Conservation (phyloP, 2,329 filamentous ascomycete species). For the Alternaria sp. region DNA sequence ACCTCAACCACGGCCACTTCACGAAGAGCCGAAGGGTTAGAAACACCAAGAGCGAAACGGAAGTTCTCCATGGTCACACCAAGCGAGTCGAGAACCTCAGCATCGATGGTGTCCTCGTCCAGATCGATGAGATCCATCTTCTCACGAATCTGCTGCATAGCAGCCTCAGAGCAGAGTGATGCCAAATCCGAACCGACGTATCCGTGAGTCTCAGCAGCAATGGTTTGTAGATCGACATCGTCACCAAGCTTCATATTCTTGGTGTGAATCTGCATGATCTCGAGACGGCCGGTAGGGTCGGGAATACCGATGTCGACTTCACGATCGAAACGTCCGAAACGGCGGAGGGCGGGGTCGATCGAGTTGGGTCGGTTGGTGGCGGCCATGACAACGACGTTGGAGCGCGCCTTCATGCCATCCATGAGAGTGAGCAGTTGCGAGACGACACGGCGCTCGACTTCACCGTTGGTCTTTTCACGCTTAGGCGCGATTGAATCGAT, state of each 20-base stretch:
- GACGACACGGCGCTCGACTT: constrained; percentile 97
- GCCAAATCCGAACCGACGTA: constrained; percentile 99
- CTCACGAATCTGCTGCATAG: constrained; percentile 99
- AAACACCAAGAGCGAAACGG: constrained; percentile 96
- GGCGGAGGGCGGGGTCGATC: constrained; percentile 95
- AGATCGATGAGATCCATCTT: constrained; percentile 99
- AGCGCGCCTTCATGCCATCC: constrained; percentile 99
- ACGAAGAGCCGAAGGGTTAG: constrained; percentile 97
- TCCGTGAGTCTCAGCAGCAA: constrained; percentile 97
- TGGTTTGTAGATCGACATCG: constrained; percentile 95
- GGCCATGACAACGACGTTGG: constrained; percentile 98
- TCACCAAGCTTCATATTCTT: constrained; percentile 99
- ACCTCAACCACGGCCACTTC: constrained; percentile 99
- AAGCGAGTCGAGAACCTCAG: constrained; percentile 96
- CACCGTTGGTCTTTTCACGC: constrained; percentile 99
- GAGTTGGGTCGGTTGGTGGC: constrained; percentile 99
- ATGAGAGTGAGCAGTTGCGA: constrained; percentile 97
- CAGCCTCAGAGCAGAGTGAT: constrained; percentile 97
- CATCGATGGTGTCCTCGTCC: constrained; percentile 98
- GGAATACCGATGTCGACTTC: constrained; percentile 99
- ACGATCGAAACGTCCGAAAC: constrained; percentile 98
- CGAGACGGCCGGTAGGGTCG: constrained; percentile 95
- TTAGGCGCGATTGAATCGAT: constrained; percentile 99
- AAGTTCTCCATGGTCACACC: constrained; percentile 99
- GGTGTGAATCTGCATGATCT: constrained; percentile 99